A percentile compares a stretch with the other conserved stretches of the same genome.
These are phyloP conservation scores for Trametes villosa DNA, from an alignment of 768 basidiomycete genomes.

Conservation along the genomic window DNA sequence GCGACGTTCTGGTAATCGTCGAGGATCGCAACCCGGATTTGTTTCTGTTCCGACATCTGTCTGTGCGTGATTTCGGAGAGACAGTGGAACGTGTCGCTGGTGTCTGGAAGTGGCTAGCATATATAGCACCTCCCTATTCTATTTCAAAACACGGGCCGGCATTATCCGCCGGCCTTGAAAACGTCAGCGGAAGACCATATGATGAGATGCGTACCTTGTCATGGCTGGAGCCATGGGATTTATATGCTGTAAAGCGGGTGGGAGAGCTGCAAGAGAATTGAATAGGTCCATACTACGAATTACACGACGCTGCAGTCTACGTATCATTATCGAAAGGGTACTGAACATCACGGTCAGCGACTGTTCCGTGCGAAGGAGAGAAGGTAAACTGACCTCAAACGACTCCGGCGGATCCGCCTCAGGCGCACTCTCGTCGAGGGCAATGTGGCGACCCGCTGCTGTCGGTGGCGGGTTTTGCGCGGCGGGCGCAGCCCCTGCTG, in stretches of 20 bases:
- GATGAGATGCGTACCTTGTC: slow-evolving; percentile 13
- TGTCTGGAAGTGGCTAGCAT: background rate
- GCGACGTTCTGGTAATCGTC: slow-evolving; percentile 65
- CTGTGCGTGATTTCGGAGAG: background rate
- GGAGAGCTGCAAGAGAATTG: slow-evolving; percentile 12
- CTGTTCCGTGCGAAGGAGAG: slow-evolving; percentile 2
- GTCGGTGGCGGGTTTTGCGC: slow-evolving; percentile 30
- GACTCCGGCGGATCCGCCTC: slow-evolving; percentile 76
- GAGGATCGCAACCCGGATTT: slow-evolving; percentile 53
- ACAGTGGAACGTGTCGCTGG: background rate
- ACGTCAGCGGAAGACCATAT: slow-evolving; percentile 15
- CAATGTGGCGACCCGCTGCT: slow-evolving; percentile 52
- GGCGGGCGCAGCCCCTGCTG: slow-evolving; percentile 21
- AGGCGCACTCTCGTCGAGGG: slow-evolving; percentile 69
- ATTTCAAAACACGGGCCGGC: slow-evolving; percentile 8
- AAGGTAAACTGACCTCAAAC: slow-evolving; percentile 71
- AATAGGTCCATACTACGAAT: slow-evolving; percentile 22
- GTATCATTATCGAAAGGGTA: slow-evolving; percentile 77
- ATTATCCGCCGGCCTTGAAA: background rate
- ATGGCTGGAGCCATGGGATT: background rate
- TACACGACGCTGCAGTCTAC: slow-evolving; percentile 33
- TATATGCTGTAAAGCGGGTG: background rate
- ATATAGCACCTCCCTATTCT: background rate
- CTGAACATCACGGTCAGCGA: slow-evolving; percentile 44
- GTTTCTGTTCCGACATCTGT: slow-evolving; percentile 34